These are phyloP conservation scores for Scheffersomyces illinoinensis DNA, from an alignment of 1,139 yeast genomes.

Conservation along the genomic window DNA sequence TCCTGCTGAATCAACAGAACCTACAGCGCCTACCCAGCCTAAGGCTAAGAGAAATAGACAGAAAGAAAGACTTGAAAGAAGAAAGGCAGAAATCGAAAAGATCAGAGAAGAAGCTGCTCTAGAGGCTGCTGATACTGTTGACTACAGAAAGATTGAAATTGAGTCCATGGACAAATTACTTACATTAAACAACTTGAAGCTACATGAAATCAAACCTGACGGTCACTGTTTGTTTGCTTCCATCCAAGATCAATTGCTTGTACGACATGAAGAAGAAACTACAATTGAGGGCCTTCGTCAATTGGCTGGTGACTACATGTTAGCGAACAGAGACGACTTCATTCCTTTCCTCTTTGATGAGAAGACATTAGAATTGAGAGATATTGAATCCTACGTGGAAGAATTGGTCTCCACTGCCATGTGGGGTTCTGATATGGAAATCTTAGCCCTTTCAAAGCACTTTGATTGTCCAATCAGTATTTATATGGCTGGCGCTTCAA, in stretches of 20 bases:
- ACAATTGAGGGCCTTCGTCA: slow-evolving; percentile 59
- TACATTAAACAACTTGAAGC: slow-evolving; percentile 43
- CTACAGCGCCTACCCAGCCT: neutral
- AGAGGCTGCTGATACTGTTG: slow-evolving; percentile 70
- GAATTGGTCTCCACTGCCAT: slow-evolving; percentile 73
- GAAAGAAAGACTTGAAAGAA: slow-evolving; percentile 75
- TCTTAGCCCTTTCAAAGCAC: slow-evolving; percentile 71
- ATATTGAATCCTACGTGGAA: slow-evolving; percentile 67
- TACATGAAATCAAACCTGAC: slow-evolving; percentile 78
- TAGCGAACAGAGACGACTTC: slow-evolving; percentile 64
- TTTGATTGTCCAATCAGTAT: slow-evolving; percentile 74
- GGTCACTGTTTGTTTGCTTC: slow-evolving; percentile 94
- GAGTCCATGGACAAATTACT: slow-evolving; percentile 61
- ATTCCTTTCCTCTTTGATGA: slow-evolving; percentile 85
- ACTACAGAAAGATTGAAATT: slow-evolving; percentile 69
- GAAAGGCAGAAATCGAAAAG: slow-evolving; percentile 68
- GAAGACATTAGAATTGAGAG: slow-evolving; percentile 57
- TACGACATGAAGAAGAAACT: slow-evolving; percentile 45
- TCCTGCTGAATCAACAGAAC: neutral
- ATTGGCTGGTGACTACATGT: slow-evolving; percentile 67
- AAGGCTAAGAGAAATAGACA: slow-evolving; percentile 71
- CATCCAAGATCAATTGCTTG: slow-evolving; percentile 69
- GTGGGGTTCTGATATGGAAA: slow-evolving; percentile 98
- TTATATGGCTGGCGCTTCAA: slow-evolving; percentile 72
- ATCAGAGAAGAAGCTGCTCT: slow-evolving; percentile 65